Evolutionary conservation across 176 grass and related monocot genomes (phyloP), one percentile per base, ranked within the genome.

Genomic region (Avena sativa): DNA sequence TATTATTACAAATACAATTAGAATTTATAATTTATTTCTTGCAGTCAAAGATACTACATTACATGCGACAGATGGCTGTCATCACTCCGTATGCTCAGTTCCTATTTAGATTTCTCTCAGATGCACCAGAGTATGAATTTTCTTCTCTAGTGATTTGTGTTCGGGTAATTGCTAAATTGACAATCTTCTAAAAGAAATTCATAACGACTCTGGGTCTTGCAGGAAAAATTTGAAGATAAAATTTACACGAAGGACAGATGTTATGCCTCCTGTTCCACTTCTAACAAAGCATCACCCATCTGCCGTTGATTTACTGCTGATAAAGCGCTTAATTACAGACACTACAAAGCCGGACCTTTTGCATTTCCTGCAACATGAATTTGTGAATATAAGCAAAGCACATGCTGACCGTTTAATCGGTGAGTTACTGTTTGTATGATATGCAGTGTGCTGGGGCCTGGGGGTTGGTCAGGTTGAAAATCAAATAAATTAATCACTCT

Each of bases 41-140:
- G 65, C 92, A 98, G 96, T 98, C 91, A 71, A 98, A 87, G 90
- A 96, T 98, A 86, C 87, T 98, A 56, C 93, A 94, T 87, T 98
- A 98, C 80, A 98, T 96, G 96, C 90, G 93, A 19, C 93, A 98
- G 85, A 96, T 98, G 96, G 96, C 93, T 67, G 96, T 98, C 52
- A 98, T 98, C 71, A 98, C 96, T n/a, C 96, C 93, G 85, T 98
- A 94, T 77, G 89, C 96, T 66, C 91, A 98, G 75, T 98, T 98
- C 78, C 85, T 98, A 47, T 96, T 98, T 86, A 94, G 83, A 85
- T 98, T 92, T 87, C 87, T 94, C 50, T 94, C 93, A 78, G 92
- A 92, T 86, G 84, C 89, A 50, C 48, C 90, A 69, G 96, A 98
- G 96, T 98, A 93, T 78, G 92, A 5, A 69, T 64, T 64, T 79